Evolutionary conservation across 1,284 basidiomycete species (phyloP), one percentile per base, ranked within the genome.

Genomic region (Bondarzewia mesenterica): DNA sequence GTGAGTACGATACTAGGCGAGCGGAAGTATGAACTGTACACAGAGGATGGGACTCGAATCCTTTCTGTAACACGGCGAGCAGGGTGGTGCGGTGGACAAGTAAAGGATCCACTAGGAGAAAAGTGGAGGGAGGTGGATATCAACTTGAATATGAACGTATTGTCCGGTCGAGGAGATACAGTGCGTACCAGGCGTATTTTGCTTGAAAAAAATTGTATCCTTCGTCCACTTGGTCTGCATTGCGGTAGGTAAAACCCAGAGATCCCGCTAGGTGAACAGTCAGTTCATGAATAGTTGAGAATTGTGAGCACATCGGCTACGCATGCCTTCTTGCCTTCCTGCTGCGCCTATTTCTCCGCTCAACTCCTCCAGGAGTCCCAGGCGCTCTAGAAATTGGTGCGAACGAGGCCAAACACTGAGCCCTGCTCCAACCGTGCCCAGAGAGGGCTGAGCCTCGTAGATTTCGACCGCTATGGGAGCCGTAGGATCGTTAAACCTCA

Each of bases 21-120:
- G 65, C 65, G 6, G 57, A 62, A 6, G 62, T 64, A 42, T 69
- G 62, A 8, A 70, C 58, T 0, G 50, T 56, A 51, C 60, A 67
- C 6, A 57, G 57, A 8, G 56, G 39, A 1, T 64, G 59, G 8
- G 70, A 50, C 39, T 32, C 23, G n/a, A 49, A 32, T 7, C 36
- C 48, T 6, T 18, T n/a, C 15, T 39, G 6, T 20, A 49, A 21
- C 6, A 42, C 26, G 2, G 18, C 20, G 36, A 49, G 29, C 15
- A 49, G 42, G 6, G 43, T 36, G 7, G 48, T 44, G 23, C 48
- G 48, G 26, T 45, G 48, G 7, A 49, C 21, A 5, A 49, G 37
- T 6, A 49, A 16, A 10, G 48, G 42, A n/a, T 45, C n/a, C 23
- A 14, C 48, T 49, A 22, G 27, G n/a, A 23, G 10, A 10, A 20